Base-by-base conservation (phyloP, 805 yeast species). In the Helenozyma rhizophorensis region DNA sequence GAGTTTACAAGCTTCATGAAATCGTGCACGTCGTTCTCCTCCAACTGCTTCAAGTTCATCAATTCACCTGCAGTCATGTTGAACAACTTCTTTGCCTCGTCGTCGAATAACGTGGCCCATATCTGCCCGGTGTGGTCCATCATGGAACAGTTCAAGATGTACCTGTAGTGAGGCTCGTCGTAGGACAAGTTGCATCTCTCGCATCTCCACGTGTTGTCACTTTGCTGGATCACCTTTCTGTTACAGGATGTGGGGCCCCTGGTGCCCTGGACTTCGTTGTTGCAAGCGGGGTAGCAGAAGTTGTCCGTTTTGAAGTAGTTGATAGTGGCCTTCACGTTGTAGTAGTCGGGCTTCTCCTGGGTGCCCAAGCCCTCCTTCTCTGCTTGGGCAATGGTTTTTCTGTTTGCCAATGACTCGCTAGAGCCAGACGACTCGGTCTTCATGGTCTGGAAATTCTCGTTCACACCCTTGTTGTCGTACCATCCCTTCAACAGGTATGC, bases 401-500 rank as follows among this genome's bases (percentile, higher is more conserved):
- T 74, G 26, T 74, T 74, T 31, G 65, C 58, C 25, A 78, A 68
- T 12, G 60, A 44, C 21, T 56, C 52, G 14, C 58, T 39, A 14
- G 54, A 50, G 2, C 65, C 39, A n/a, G 35, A 11, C 3, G 62
- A 41, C 44, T 80, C 88, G 5, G 64, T 56, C 50, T 76, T 79
- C 53, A 86, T 58, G 9, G 79, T 65, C 46, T 75, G 74, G 65
- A 84, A 88, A 24, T 57, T 61, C 35, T 77, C 78, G 33, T 66
- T 60, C 14, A 71, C 70, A 24, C 96, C 97, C 46, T 74, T 78
- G 25, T 82, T 74, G 51, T 87, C 95, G 52, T 78, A 93, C 99
- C 99, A 93, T 6, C 97, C 97, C 58, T 87, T 86, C 47, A 93
- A 72, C 34, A 76, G 72, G 56, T 78, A 87, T 4, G 97, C 90